A percentile compares a stretch with the other conserved stretches of the same genome.
phyloP scores from a whole-genome alignment of 139 green algal species.

The Tetraselmis chui region DNA sequence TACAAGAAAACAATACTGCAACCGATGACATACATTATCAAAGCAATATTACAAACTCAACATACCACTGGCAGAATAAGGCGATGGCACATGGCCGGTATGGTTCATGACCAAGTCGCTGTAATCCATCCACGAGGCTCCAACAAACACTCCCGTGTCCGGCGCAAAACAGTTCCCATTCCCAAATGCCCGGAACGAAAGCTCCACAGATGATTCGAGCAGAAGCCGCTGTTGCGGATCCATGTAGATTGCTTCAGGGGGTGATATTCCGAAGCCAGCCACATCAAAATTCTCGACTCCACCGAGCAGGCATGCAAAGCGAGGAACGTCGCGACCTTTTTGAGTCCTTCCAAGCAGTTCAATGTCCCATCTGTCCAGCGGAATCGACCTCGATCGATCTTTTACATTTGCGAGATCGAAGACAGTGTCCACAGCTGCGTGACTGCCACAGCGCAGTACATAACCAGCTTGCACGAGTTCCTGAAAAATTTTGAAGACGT shows the following conservation, averaged over 20 bases:
- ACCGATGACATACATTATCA: too few species aligned
- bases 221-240: constrained; percentile 74
- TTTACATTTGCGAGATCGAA: not conserved
- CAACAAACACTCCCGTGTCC: not conserved
- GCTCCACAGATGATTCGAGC: constrained; percentile 29
- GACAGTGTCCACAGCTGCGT: not conserved
- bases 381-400: not conserved
- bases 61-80: not conserved
- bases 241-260: constrained; percentile 33
- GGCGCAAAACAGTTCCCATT: not conserved
- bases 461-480: not conserved
- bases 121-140: not conserved
- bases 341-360: not conserved
- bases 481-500: too few species aligned
- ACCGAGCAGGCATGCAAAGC: not conserved
- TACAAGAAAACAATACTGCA: too few species aligned
- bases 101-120: not conserved
- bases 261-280: not conserved
- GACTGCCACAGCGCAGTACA: not conserved
- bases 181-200: not conserved
- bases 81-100: not conserved
- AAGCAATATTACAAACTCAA: too few species aligned
- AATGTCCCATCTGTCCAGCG: not conserved
- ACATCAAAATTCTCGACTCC: not conserved
- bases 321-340: not conserved